Conservation (phyloP, 495 filamentous ascomycete genomes). For the Darksidea phi region DNA sequence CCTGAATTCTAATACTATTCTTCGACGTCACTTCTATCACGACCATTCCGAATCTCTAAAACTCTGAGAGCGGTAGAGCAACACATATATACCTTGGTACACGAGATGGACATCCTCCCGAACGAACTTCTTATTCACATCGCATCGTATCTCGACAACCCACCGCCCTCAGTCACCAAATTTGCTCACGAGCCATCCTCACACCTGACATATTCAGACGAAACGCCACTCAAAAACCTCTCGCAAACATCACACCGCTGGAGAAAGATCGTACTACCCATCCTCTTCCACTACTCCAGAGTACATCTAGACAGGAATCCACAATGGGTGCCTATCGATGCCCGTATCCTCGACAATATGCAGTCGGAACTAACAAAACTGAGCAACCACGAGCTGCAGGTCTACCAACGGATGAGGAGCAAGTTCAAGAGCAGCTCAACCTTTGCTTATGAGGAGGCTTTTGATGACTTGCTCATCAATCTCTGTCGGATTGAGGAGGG, state of each 20-base stretch:
- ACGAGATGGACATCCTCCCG: conserved; percentile 20
- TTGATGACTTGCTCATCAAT: conserved; percentile 28
- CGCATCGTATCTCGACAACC: conserved; percentile 16
- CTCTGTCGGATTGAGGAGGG: conserved; percentile 24
- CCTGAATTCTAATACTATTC: too few species aligned
- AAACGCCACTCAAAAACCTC: conserved; percentile 23
- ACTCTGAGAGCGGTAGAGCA: too few species aligned
- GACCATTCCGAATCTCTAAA: too few species aligned
- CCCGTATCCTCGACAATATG: conserved; percentile 27
- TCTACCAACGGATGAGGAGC: conserved; percentile 29
- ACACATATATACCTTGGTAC: too few species aligned
- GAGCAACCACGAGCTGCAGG: conserved; percentile 26
- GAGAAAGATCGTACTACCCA: conserved; percentile 27
- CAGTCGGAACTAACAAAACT: conserved; percentile 20
- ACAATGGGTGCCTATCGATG: conserved; percentile 34
- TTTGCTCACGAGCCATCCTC: conserved; percentile 31
- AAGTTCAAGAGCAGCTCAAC: conserved; percentile 26
- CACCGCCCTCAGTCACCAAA: conserved; percentile 25
- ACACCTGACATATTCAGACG: conserved; percentile 12
- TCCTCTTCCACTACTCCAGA: conserved; percentile 26
- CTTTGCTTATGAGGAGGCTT: conserved; percentile 23
- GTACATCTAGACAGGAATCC: conserved; percentile 19
- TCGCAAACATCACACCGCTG: conserved; percentile 25
- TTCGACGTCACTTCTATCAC: too few species aligned
- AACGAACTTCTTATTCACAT: conserved; percentile 35